A percentile compares a stretch with the other conserved stretches of the same genome.
These are phyloP conservation scores for Trypanosoma rangeli DNA, from an alignment of 208 protist species.

Conservation along the genomic window DNA sequence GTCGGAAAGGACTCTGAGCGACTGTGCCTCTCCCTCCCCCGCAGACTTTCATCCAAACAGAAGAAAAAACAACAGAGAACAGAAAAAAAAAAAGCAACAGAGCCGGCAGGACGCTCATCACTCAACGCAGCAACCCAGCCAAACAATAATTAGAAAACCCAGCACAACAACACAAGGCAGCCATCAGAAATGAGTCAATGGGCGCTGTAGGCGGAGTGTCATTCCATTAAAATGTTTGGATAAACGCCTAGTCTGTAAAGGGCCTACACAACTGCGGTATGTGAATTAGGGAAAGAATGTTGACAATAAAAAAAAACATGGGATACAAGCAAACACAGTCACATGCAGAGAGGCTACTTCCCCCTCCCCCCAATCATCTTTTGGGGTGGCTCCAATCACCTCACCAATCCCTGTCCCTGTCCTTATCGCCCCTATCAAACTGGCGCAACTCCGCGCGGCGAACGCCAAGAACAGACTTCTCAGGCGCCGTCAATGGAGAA, in stretches of 20 bases:
- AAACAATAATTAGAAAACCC: background rate
- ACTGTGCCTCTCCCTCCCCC: background rate
- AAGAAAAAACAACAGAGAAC: constrained; percentile 12
- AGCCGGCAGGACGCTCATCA: too few relatives aligned
- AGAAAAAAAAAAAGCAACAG: background rate
- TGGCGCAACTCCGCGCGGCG: constrained; percentile 54
- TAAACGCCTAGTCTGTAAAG: background rate
- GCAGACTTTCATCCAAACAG: background rate
- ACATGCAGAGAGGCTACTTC: background rate
- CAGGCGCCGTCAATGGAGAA: constrained; percentile 61
- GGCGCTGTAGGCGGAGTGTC: background rate
- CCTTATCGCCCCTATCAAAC: constrained; percentile 27
- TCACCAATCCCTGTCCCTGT: constrained; percentile 21
- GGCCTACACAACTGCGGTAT: background rate
- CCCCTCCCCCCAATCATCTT: too few relatives aligned
- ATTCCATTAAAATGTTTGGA: background rate
- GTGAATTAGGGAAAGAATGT: background rate
- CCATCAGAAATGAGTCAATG: background rate
- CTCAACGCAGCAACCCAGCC: background rate
- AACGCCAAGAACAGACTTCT: constrained; percentile 85
- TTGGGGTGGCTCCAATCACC: background rate
- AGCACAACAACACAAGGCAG: background rate
- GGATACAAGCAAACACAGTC: background rate
- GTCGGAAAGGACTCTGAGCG: background rate
- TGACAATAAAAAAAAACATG: background rate